Evolutionary conservation across 495 filamentous ascomycete genomes (phyloP).

Genomic region (Penicillium mononematosum): DNA sequence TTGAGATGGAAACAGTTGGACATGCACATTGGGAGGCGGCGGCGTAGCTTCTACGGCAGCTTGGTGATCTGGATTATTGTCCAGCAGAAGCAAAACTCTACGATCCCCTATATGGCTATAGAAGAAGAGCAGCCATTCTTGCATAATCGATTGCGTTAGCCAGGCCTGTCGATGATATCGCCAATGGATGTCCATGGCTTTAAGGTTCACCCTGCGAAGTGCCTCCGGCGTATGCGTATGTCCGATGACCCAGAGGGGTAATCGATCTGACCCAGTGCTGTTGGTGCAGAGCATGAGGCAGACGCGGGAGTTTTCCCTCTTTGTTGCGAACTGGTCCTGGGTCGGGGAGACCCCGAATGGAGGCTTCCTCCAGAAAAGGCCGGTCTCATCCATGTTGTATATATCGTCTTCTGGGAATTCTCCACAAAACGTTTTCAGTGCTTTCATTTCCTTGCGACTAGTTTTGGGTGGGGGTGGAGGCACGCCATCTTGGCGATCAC

Average conservation of each 20-base stretch:
- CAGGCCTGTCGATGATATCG: conserved; percentile 23
- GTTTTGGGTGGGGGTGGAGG: no score
- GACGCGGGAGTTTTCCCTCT: conserved; percentile 21
- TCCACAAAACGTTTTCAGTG: no score
- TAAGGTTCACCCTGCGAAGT: conserved; percentile 16
- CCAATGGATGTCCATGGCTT: conserved; percentile 18
- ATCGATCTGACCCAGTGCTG: conserved; percentile 22
- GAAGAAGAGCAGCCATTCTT: conserved; percentile 29
- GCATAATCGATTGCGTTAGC: conserved; percentile 22
- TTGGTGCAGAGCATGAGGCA: conserved; percentile 25
- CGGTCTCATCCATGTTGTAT: conserved; percentile 23
- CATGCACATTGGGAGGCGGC: conserved; percentile 21
- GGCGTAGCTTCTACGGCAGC: conserved; percentile 19
- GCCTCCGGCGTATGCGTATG: conserved; percentile 19
- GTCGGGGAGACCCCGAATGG: conserved; percentile 13
- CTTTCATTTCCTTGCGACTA: no score
- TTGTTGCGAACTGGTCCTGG: neutral
- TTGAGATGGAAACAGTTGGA: conserved; percentile 22
- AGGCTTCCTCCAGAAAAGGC: conserved; percentile 25
- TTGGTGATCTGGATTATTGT: conserved; percentile 23
- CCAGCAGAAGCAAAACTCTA: conserved; percentile 28
- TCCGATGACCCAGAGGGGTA: conserved; percentile 25
- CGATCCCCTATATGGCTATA: conserved; percentile 16
- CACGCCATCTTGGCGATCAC: no score
- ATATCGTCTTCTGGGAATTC: no score